A percentile compares a stretch with the other conserved stretches of the same genome.
phyloP scores from a whole-genome alignment of 2,329 filamentous ascomycete genomes.

The Tolypocladium paradoxum region DNA sequence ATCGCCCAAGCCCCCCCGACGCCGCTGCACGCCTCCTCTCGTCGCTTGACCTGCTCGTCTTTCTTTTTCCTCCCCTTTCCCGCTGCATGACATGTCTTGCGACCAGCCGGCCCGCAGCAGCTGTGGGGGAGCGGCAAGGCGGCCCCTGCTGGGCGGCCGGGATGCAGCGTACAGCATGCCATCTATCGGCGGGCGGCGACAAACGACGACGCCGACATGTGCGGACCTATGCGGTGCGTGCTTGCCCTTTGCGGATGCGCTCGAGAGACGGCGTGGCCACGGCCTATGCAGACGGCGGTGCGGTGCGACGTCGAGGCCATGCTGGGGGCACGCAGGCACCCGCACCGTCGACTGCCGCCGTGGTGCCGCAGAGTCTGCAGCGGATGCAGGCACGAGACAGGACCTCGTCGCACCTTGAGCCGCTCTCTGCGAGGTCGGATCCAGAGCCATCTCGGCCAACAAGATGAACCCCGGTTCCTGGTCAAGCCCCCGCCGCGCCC shows the following conservation, averaged over 20 bases:
- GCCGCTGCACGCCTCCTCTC: no score
- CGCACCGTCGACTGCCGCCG: neutral
- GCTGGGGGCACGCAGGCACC: neutral
- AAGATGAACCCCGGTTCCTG: neutral
- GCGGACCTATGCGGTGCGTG: no score
- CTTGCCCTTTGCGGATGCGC: neutral
- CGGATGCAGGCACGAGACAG: constrained; percentile 1
- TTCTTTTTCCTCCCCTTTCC: neutral
- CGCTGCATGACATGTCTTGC: neutral
- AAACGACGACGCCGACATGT: neutral
- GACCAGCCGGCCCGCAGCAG: neutral
- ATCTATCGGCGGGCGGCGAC: neutral
- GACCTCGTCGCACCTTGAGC: neutral
- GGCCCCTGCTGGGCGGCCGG: neutral
- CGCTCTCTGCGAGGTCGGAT: neutral
- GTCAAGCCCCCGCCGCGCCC: neutral
- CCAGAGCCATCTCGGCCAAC: neutral
- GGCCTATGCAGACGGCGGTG: neutral
- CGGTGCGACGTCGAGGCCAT: neutral
- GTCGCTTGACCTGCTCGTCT: neutral
- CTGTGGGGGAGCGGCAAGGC: neutral
- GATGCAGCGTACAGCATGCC: neutral
- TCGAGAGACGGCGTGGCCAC: neutral
- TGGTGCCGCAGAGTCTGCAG: neutral
- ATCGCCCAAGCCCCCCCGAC: no score